Evolutionary conservation across 352 stramenopile species (phyloP).

Genomic region (Globisporangium alternatum): DNA sequence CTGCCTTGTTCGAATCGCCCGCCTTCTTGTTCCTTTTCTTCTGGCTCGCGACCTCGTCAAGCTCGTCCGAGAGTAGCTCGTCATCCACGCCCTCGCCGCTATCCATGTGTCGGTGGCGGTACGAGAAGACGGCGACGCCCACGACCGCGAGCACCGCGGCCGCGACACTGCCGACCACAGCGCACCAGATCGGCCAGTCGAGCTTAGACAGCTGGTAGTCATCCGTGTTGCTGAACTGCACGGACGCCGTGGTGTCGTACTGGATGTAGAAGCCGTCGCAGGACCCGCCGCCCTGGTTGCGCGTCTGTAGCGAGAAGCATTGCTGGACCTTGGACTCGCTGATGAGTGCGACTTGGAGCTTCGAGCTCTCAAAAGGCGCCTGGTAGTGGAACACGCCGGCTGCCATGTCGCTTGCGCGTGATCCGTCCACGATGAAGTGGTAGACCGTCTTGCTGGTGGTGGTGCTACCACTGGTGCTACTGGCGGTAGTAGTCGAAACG

Average conservation of each 20-base stretch:
- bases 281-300: slow-evolving; percentile 51
- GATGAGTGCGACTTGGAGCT: slow-evolving; percentile 24
- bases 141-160: slow-evolving; percentile 44
- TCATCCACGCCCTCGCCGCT: slow-evolving; percentile 26
- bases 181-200: slow-evolving; percentile 41
- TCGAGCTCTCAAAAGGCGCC: slow-evolving; percentile 25
- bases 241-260: slow-evolving; percentile 38
- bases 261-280: slow-evolving; percentile 73
- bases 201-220: slow-evolving; percentile 61
- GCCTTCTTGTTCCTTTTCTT: slow-evolving; percentile 12
- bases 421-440: slow-evolving; percentile 77
- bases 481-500: background rate
- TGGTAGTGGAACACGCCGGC: slow-evolving; percentile 66
- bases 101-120: slow-evolving; percentile 39
- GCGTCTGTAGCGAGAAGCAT: slow-evolving; percentile 74
- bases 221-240: slow-evolving; percentile 52
- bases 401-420: slow-evolving; percentile 53
- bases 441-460: slow-evolving; percentile 28
- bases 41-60: slow-evolving; percentile 19
- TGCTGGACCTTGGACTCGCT: slow-evolving; percentile 40
- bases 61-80: slow-evolving; percentile 28
- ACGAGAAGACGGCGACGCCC: slow-evolving; percentile 45
- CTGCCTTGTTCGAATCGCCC: background rate
- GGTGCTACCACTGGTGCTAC: background rate
- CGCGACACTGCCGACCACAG: slow-evolving; percentile 59